Conservation (phyloP, 179 eudicot genomes). For the Gypsophila paniculata region DNA sequence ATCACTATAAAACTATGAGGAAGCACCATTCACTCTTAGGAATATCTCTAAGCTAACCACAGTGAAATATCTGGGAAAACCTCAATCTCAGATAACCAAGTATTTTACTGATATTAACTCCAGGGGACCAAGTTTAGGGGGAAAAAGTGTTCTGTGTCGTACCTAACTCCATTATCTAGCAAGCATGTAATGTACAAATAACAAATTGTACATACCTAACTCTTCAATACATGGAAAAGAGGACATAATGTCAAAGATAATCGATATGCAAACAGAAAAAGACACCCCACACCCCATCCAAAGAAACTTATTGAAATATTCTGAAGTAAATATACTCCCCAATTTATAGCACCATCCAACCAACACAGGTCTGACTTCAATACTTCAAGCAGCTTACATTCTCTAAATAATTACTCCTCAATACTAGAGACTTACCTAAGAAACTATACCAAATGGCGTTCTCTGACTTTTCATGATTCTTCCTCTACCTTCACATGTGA, state of each 20-base stretch:
- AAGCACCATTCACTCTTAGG: too few relatives aligned
- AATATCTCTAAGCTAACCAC: too few relatives aligned
- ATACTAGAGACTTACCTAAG: constrained; percentile 50
- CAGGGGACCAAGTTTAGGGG: too few relatives aligned
- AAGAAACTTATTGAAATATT: neutral
- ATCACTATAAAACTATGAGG: too few relatives aligned
- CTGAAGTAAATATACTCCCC: constrained; percentile 1
- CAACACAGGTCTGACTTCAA: constrained; percentile 3
- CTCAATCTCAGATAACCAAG: too few relatives aligned
- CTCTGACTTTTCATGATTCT: constrained; percentile 59
- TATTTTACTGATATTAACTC: too few relatives aligned
- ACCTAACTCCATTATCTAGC: neutral
- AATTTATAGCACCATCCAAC: neutral
- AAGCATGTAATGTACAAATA: neutral
- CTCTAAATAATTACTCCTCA: neutral
- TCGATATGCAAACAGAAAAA: neutral
- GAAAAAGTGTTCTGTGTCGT: too few relatives aligned
- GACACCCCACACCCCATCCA: neutral
- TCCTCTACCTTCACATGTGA: constrained; percentile 76
- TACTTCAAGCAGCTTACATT: neutral
- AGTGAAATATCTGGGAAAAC: too few relatives aligned
- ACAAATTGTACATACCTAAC: too few relatives aligned
- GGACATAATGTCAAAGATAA: too few relatives aligned
- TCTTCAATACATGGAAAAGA: too few relatives aligned
- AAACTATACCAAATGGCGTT: constrained; percentile 86